phyloP scores from a whole-genome alignment of 1,284 basidiomycete species.

The Paramarasmius palmivorus region DNA sequence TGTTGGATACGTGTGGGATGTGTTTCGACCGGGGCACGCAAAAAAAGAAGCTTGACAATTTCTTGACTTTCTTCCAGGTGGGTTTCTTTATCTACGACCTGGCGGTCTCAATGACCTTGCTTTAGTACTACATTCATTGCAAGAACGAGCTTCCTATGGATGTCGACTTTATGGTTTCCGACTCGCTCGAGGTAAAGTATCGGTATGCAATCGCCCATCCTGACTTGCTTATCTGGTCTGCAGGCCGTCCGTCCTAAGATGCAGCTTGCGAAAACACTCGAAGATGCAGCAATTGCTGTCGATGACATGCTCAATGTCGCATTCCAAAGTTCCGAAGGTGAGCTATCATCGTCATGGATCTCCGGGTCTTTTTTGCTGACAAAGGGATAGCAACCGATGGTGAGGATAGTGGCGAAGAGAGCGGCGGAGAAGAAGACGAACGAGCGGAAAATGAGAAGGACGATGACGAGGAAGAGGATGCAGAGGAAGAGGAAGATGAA shows the following conservation, averaged over 20 bases:
- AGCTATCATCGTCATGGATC: slow-evolving; percentile 21
- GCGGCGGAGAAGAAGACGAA: slow-evolving; percentile 60
- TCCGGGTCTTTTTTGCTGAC: slow-evolving; percentile 10
- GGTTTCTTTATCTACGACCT: slow-evolving; percentile 16
- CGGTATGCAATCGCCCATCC: too few relatives aligned
- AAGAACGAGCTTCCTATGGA: slow-evolving; percentile 94
- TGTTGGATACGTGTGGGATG: slow-evolving; percentile 96
- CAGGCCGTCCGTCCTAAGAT: slow-evolving; percentile 83
- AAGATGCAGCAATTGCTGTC: slow-evolving; percentile 84
- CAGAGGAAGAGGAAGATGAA: slow-evolving; percentile 23
- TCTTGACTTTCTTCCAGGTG: slow-evolving; percentile 92
- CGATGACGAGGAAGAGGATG: slow-evolving; percentile 54
- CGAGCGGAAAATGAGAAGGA: slow-evolving; percentile 56
- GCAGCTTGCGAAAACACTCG: slow-evolving; percentile 67
- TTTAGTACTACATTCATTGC: slow-evolving; percentile 83
- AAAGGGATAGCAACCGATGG: slow-evolving; percentile 37
- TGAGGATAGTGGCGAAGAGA: slow-evolving; percentile 74
- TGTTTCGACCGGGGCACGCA: slow-evolving; percentile 94
- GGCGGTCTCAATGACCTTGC: slow-evolving; percentile 13
- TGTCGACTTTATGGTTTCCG: slow-evolving; percentile 94
- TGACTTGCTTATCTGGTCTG: not conserved
- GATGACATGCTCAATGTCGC: slow-evolving; percentile 83
- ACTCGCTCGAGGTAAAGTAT: slow-evolving; percentile 89
- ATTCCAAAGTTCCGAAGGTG: slow-evolving; percentile 60
- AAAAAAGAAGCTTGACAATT: slow-evolving; percentile 90